Evolutionary conservation across 2,329 filamentous ascomycete species (phyloP).

Genomic region (Camillea tinctor): DNA sequence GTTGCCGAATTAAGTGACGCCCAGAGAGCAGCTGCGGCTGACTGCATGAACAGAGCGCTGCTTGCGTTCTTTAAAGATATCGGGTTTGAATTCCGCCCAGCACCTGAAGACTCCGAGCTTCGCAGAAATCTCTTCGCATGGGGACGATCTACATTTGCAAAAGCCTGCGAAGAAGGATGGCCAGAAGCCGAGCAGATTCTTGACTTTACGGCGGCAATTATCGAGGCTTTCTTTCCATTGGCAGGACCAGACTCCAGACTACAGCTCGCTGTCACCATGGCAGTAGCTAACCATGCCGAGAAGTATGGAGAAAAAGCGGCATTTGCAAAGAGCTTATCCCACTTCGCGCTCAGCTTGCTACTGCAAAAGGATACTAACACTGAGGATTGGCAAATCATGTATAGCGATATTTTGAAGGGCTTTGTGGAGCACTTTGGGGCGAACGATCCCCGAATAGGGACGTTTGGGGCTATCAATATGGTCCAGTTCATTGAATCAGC

Average conservation of each 20-base stretch:
- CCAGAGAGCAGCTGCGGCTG: background rate
- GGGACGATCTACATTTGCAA: background rate
- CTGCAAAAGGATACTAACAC: background rate
- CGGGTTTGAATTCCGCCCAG: no score
- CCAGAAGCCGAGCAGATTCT: background rate
- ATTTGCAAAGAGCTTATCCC: background rate
- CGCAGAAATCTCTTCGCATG: no score
- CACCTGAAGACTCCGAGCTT: no score
- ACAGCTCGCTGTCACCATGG: background rate
- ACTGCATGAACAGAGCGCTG: no score
- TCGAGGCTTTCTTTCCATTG: background rate
- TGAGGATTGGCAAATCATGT: background rate
- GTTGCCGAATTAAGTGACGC: background rate
- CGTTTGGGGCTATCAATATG: background rate
- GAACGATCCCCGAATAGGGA: background rate
- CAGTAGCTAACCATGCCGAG: background rate
- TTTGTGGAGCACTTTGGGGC: background rate
- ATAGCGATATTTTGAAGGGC: background rate
- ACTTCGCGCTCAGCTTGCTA: background rate
- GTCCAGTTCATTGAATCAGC: background rate
- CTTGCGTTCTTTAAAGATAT: no score
- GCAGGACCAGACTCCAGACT: background rate
- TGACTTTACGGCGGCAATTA: background rate
- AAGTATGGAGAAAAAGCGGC: background rate
- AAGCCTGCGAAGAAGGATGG: background rate